Base-by-base conservation (phyloP, 1,139 yeast species). In the Candida sojae region DNA sequence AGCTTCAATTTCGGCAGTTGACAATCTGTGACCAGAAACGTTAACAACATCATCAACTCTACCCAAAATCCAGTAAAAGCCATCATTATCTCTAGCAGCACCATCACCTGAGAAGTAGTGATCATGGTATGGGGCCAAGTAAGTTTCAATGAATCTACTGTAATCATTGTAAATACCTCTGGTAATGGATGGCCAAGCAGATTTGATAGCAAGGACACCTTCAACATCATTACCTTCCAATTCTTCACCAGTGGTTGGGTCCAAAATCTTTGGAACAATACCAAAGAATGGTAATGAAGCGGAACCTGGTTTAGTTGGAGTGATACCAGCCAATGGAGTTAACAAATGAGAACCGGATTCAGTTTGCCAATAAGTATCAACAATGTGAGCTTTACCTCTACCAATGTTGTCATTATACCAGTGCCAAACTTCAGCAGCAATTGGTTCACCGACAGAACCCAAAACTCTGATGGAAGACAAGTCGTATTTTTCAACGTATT, bases 371-470 rank as follows among this genome's bases (percentile, higher is more conserved):
- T 86, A 86, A 43, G 93, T 86, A 67, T 86, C 93, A 55, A 84
- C 82, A 57, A 86, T 82, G 60, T 87, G 89, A 45, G 88, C 86
- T 64, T 85, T 78, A 42, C 80, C 82, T 59, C 87, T 79, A 58
- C 96, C 96, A 59, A 88, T 82, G 56, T 83, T 76, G 55, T 86
- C 89, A 60, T 83, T 84, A 67, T 87, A 88, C 96, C 96, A 88
- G 63, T 86, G 90, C 96, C 96, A 88, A 49, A 88, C 91, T 63
- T 88, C 96, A 39, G 92, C 89, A 33, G 96, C 95, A 67, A 88
- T 88, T 53, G 96, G 96, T 67, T 88, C 96, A 63, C 96, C 96
- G 42, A 88, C 96, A 10, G 95, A 84, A 25, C 96, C 96, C 52
- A 88, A 75, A 32, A 83, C 84, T 61, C 96, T 78, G 53, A 88